These are phyloP conservation scores for Sporobolomyces phaffii DNA, from an alignment of 768 basidiomycete species.

Conservation along the genomic window DNA sequence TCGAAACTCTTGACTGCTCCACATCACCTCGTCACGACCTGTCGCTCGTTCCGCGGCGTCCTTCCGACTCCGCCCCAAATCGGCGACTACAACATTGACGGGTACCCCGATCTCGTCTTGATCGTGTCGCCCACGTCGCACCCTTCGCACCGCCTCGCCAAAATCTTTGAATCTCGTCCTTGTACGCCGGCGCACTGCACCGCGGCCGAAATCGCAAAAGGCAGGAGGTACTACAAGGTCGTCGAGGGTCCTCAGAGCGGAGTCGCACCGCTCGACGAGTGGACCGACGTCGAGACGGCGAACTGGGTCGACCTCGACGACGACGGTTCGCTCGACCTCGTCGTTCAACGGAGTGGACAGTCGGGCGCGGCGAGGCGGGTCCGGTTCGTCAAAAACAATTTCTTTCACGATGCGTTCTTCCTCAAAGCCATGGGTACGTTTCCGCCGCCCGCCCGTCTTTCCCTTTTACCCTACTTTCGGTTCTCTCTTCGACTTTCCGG, in stretches of 20 bases:
- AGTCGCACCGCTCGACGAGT: constrained; percentile 56
- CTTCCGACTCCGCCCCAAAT: constrained; percentile 72
- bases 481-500: too few relatives aligned
- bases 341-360: constrained; percentile 74
- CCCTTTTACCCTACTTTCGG: too few relatives aligned
- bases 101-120: constrained; percentile 76
- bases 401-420: constrained; percentile 98
- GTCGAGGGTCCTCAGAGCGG: constrained; percentile 48
- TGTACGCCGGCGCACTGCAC: constrained; percentile 41
- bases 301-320: constrained; percentile 90
- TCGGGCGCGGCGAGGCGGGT: constrained; percentile 51
- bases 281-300: constrained; percentile 72
- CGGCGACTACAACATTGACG: constrained; percentile 87
- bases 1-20: constrained; percentile 54
- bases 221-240: constrained; percentile 63
- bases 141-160: constrained; percentile 37
- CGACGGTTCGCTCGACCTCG: constrained; percentile 86
- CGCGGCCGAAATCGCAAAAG: constrained; percentile 41
- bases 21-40: constrained; percentile 59
- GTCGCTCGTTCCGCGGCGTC: constrained; percentile 60
- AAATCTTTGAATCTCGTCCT: constrained; percentile 44
- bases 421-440: constrained; percentile 85
- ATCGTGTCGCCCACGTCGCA: constrained; percentile 21
- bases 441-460: constrained; percentile 6
- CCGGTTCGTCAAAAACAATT: constrained; percentile 88